Evolutionary conservation across 1,284 basidiomycete species (phyloP), one percentile per base, ranked within the genome.

Genomic region (Cystobasidium pallidum): DNA sequence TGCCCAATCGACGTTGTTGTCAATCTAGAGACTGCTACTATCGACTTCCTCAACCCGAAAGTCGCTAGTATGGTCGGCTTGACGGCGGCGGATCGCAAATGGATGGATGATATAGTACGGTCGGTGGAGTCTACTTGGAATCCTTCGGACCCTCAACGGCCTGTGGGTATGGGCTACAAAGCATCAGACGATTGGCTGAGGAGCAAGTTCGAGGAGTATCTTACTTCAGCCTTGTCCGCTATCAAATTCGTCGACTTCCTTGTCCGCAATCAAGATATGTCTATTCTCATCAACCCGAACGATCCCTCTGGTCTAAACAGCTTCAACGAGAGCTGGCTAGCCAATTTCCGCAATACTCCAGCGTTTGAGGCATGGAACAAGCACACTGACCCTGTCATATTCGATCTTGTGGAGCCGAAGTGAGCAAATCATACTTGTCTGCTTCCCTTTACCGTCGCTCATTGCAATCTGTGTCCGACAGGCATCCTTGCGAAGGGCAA

Each of bases 151-250:
- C 85, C 88, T 1, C 82, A 82, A 6, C 83, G 84, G 70, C 84
- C 85, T 0, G 77, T 82, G 30, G 85, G 84, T 39, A 87, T 92
- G 85, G 87, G 87, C 86, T 96, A 94, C 82, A 89, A 89, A 80
- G 94, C 94, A 13, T 92, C 91, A 75, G 93, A 96, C 78, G 94
- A 97, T 80, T 95, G 94, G 79, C 81, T 97, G 43, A 84, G 94
- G 67, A 85, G 86, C 47, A 93, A 94, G 63, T 84, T 84, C 70
- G 83, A 84, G 79, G 91, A 93, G 78, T 94, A 94, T 77, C 86
- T 94, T 54, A 87, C 86, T 17, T 88, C 89, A 3, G 88, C 89
- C 3, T 84, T 94, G 15, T 85, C 93, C 1, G 88, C 89, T 24
- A 87, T 96, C 75, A 92, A 93, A 81, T 95, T 92, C 80, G 86